Base-by-base conservation (phyloP, 148 eudicot genomes). In the Polygonum maritimum region DNA sequence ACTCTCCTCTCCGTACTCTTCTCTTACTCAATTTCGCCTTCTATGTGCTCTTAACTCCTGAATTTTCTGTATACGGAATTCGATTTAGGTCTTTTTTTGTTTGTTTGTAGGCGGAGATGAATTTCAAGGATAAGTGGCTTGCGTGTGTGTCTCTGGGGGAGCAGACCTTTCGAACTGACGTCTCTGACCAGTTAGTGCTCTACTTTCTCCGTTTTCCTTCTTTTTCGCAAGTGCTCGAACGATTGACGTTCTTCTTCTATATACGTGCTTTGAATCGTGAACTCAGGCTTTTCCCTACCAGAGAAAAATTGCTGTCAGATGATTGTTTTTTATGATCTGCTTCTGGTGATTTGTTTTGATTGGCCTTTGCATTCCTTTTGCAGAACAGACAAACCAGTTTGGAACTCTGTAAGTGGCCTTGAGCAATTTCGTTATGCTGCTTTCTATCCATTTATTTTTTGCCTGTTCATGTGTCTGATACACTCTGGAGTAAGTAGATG, bases 61-160 rank as follows among this genome's bases (percentile, higher is more conserved):
- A 35, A 11, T 67, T 67, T 67, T 4, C 18, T 35, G 44, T 35
- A 16, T 38, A 15, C 16, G 3, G 48, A 84, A 48, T 74, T 62
- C 52, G 26, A 12, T 51, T 31, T 52, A 19, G 41, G 15, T 74
- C 41, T 39, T 70, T n/a, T 67, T 47, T 44, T 44, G 7, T 44
- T 44, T 26, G 31, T 26, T 39, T 78, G 21, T 69, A 85, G 98
- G 98, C 96, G 55, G 91, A 90, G 82, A 92, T 94, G 98, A 80
- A 86, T 49, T 88, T 92, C 84, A 88, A 89, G 87, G 98, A 94
- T 80, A 94, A 87, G 78, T 94, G 97, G 97, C 77, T 92, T 71
- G 96, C 96, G 10, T 94, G 97, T 81, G 85, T 94, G 82, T 81
- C 98, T 6, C 77, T 94, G 18, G 98, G 98, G 9, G 97, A 92